Percentiles rank a stretch among this genome's conserved stretches.
Evolutionary conservation across 2,329 filamentous ascomycete genomes (phyloP).

Genomic region (Claviceps sp.): DNA sequence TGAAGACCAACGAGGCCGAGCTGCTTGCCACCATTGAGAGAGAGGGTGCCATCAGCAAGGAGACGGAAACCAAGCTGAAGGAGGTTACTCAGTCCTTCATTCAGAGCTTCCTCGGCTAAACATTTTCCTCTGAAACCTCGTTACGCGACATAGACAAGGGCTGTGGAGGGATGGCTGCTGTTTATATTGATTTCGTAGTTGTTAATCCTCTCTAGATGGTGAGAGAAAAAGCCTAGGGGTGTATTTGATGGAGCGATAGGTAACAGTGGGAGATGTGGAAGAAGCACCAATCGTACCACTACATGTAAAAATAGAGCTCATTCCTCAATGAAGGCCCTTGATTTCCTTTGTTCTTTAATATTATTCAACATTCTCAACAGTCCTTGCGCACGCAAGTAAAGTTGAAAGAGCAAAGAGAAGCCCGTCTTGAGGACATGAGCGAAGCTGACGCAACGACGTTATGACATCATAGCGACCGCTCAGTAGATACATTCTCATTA

Average conservation of each 20-base stretch:
- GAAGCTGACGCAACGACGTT: background rate
- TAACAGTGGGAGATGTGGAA: conserved; percentile 30
- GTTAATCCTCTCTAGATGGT: conserved; percentile 29
- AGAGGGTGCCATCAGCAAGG: conserved; percentile 94
- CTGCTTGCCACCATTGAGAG: conserved; percentile 80
- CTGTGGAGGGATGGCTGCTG: conserved; percentile 28
- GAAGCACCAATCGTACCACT: conserved; percentile 36
- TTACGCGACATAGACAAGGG: conserved; percentile 18
- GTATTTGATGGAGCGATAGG: conserved; percentile 33
- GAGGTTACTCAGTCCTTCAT: conserved; percentile 69
- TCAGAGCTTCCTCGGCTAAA: conserved; percentile 72
- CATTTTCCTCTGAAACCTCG: conserved; percentile 14
- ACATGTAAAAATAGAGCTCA: conserved; percentile 51
- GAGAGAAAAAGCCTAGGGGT: conserved; percentile 29
- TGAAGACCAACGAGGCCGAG: conserved; percentile 81
- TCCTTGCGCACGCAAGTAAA: background rate
- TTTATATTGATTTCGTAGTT: conserved; percentile 31
- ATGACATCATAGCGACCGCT: background rate
- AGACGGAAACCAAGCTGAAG: conserved; percentile 71
- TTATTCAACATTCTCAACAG: background rate
- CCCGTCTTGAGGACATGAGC: too few species aligned
- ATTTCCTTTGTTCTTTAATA: conserved; percentile 41
- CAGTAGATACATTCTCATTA: too few species aligned
- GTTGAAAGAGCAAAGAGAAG: background rate
- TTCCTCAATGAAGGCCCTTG: conserved; percentile 48